Evolutionary conservation across 2,329 filamentous ascomycete species (phyloP), one percentile per base, ranked within the genome.

Genomic region (Penicillium sclerotiorum): DNA sequence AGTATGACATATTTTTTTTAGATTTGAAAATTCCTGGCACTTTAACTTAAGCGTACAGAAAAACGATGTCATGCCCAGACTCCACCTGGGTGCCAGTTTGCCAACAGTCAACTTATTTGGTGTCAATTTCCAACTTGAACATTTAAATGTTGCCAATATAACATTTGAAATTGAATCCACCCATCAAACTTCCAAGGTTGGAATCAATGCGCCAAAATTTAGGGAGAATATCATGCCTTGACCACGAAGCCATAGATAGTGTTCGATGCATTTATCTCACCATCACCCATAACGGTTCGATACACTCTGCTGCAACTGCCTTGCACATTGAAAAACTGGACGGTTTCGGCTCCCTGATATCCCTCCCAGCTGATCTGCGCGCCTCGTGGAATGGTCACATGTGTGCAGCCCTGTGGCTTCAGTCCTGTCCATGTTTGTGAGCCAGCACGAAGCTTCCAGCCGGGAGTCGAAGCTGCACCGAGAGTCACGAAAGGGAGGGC

Each of bases 221-320:
- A n/a, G n/a, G n/a, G n/a, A n/a, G n/a, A n/a, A n/a, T n/a, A 3
- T 41, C 15, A 49, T n/a, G 47, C 11, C 21, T 50, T 50, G 4
- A 50, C 42, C 11, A 41, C 8, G 38, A 40, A 50, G n/a, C 36
- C 47, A 23, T 47, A 51, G 23, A 50, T 36, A 71, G 45, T 51
- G 30, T 47, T 55, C 8, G 47, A 57, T 12, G 49, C 52, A 30
- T 55, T 57, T 7, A 57, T 57, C 8, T 55, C 55, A 6, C 55
- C 52, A 12, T 44, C 33, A 5, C 54, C 54, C 27, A 44, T 50
- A 8, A 57, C 41, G 5, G 52, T 57, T 3, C 52, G 52, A 46
- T 57, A 57, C 5, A 57, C 54, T 25, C 35, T 37, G 4, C 6
- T 41, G 13, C 54, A 57, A 9, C 36, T 47, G 8, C 49, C 49